Evolutionary conservation across 768 basidiomycete species (phyloP).

Genomic region (Arthromyces matolae): DNA sequence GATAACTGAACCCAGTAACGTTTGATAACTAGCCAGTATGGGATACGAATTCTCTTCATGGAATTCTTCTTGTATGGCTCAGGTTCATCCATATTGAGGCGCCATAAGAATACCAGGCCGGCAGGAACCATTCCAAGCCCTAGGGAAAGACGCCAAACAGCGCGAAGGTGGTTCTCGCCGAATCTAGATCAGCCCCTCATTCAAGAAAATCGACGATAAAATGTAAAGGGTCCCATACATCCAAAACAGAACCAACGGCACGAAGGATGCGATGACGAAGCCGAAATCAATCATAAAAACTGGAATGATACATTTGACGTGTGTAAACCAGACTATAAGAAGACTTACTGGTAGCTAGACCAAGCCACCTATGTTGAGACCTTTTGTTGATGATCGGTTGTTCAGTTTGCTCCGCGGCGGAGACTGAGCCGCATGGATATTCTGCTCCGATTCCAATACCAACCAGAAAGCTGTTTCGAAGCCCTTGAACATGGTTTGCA

Average conservation of each 20-base stretch:
- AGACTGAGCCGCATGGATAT: slow-evolving; percentile 87
- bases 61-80: slow-evolving; percentile 68
- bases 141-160: slow-evolving; percentile 82
- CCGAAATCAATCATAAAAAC: slow-evolving; percentile 83
- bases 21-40: slow-evolving; percentile 70
- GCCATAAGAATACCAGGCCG: slow-evolving; percentile 76
- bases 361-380: slow-evolving; percentile 80
- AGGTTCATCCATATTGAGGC: slow-evolving; percentile 79
- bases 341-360: slow-evolving; percentile 75
- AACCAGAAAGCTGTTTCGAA: slow-evolving; percentile 60
- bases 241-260: slow-evolving; percentile 83
- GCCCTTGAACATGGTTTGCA: background rate
- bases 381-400: slow-evolving; percentile 70
- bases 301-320: slow-evolving; percentile 22
- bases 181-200: slow-evolving; percentile 42
- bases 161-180: slow-evolving; percentile 71
- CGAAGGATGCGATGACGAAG: slow-evolving; percentile 74
- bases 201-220: background rate
- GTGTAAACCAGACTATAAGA: background rate
- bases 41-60: slow-evolving; percentile 71
- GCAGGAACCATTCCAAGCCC: slow-evolving; percentile 83
- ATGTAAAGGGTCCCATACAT: slow-evolving; percentile 51
- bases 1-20: slow-evolving; percentile 72
- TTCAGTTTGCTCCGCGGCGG: slow-evolving; percentile 86
- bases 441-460: slow-evolving; percentile 88